These are phyloP conservation scores for Coelastrella sp. DNA, from an alignment of 139 green algal species.

Conservation along the genomic window DNA sequence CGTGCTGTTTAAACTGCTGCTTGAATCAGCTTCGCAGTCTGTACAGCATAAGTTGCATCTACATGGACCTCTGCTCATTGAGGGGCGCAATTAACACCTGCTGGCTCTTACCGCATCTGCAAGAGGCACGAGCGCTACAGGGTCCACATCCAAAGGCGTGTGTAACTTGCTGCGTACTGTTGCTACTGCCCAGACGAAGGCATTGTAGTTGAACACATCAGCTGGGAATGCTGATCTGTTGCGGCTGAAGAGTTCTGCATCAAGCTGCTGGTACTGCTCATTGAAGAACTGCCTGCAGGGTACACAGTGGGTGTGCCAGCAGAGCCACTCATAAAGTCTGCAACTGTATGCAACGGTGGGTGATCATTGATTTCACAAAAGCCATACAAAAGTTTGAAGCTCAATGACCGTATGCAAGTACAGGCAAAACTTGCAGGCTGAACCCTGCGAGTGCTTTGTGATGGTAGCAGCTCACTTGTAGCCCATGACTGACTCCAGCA, in stretches of 20 bases:
- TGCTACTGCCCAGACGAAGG: slow-evolving; percentile 87
- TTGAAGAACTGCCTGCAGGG: slow-evolving; percentile 78
- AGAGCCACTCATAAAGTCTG: no score
- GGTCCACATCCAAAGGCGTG: slow-evolving; percentile 75
- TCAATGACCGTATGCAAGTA: neutral
- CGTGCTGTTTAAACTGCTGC: no score
- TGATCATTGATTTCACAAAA: no score
- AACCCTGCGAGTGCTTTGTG: neutral
- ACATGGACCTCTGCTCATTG: neutral
- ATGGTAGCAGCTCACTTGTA: slow-evolving; percentile 69
- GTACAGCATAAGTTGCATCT: no score
- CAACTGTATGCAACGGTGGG: no score
- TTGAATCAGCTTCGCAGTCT: no score
- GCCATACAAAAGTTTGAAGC: no score
- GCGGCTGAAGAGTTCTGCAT: slow-evolving; percentile 56
- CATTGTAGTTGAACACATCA: slow-evolving; percentile 66
- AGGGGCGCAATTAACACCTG: neutral
- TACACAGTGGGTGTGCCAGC: neutral
- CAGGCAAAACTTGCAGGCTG: neutral
- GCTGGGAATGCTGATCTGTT: slow-evolving; percentile 65
- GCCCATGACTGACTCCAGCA: slow-evolving; percentile 62
- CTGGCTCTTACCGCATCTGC: slow-evolving; percentile 76
- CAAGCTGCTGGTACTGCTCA: slow-evolving; percentile 68
- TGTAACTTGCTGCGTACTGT: slow-evolving; percentile 80
- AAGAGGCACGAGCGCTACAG: slow-evolving; percentile 85